Base-by-base conservation (phyloP, 108 stramenopile species). In the Fragilariopsis cylindrus region DNA sequence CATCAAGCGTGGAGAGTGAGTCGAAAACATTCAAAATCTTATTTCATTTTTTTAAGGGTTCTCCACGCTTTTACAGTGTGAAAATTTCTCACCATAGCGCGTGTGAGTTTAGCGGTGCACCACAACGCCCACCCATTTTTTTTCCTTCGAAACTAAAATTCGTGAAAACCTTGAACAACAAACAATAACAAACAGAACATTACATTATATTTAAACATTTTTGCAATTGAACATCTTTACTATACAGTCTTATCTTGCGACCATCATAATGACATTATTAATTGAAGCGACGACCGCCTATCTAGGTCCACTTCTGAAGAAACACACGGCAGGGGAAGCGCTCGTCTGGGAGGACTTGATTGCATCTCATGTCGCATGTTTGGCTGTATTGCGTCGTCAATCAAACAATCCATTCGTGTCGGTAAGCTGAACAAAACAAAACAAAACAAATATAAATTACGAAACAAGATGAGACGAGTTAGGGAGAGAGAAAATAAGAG, bases 311-410 rank as follows among this genome's bases (percentile, higher is more conserved):
- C 69, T 80, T 16, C 56, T 80, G 73, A 70, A 80, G 56, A 80
- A 80, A 57, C 79, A 80, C 48, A 13, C 55, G 58, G 73, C 68
- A 6, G 79, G 79, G n/a, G 16, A 62, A 44, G 21, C 66, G 7
- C 18, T 80, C 5, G 56, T 65, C 6, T 80, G 79, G 79, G 73
- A 80, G 57, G 79, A 80, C 63, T 53, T 80, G 69, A 55, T 69
- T 49, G 60, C 73, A 6, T 74, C 79, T 16, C 54, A 48, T n/a
- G 62, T 52, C 16, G 79, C 79, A 11, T 54, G 68, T 18, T 7
- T n/a, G 15, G 60, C 72, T 21, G 63, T 80, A 39, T 43, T 73
- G 57, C 48, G 72, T 49, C 44, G 40, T 57, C 44, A 47, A 19
- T 69, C 65, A 16, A 46, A 65, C 44, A 80, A 80, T 70, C 13